A percentile compares a stretch with the other conserved stretches of the same genome.
Evolutionary conservation across 148 eudicot genomes (phyloP).

Genomic region (Hydrangea macrophylla): DNA sequence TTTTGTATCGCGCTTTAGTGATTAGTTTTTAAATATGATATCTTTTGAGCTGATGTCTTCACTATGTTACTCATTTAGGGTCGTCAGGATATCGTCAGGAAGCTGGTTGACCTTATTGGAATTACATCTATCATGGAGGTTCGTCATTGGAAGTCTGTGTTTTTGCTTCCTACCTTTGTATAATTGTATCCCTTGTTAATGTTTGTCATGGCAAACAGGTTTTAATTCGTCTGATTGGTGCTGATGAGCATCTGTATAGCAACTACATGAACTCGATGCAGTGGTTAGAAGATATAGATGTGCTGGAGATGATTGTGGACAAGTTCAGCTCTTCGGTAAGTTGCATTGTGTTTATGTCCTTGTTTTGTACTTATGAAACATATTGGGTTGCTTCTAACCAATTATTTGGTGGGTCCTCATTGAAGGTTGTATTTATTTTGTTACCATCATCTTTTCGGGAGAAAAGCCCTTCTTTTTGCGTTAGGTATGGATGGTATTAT

Average conservation of each 20-base stretch:
- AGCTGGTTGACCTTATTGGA: constrained; percentile 89
- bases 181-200: constrained; percentile 20
- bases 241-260: constrained; percentile 83
- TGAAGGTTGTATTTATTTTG: neutral
- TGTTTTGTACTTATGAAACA: neutral
- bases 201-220: constrained; percentile 47
- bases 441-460: neutral
- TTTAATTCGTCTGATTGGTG: constrained; percentile 86
- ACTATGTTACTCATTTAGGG: constrained; percentile 37
- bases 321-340: constrained; percentile 95
- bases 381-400: neutral
- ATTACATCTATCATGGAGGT: constrained; percentile 99
- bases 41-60: constrained; percentile 9
- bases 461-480: too few relatives aligned
- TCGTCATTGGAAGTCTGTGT: constrained; percentile 20
- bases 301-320: constrained; percentile 89
- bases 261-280: constrained; percentile 68
- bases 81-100: constrained; percentile 66
- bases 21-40: neutral
- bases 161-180: neutral
- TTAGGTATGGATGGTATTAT: too few relatives aligned
- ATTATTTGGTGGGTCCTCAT: neutral
- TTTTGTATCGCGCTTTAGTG: neutral
- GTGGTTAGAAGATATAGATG: constrained; percentile 88
- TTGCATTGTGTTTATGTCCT: constrained; percentile 10